Evolutionary conservation across 371 early-diverging fungal genomes (phyloP).

Genomic region (Syncephalastrum contaminatum): DNA sequence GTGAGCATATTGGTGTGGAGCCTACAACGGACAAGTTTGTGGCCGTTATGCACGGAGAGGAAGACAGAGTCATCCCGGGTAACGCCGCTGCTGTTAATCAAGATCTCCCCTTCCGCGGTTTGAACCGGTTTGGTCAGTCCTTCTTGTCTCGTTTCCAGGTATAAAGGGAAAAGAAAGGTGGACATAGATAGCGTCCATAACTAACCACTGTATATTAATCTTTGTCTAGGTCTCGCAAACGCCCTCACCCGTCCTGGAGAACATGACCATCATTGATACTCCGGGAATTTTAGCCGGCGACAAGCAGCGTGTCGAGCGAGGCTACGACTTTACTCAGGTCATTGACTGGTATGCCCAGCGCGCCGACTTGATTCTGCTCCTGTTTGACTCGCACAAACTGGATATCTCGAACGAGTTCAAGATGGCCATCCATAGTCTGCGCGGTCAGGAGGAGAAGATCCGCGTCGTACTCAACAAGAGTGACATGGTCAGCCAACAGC

Average conservation of each 20-base stretch:
- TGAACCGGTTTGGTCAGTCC: constrained; percentile 75
- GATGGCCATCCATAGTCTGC: constrained; percentile 71
- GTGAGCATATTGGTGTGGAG: constrained; percentile 84
- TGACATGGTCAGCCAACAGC: constrained; percentile 82
- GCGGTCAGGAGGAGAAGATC: constrained; percentile 84
- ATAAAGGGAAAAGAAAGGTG: neutral
- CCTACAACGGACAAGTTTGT: constrained; percentile 89
- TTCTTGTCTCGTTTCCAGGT: constrained; percentile 85
- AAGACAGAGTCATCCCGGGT: constrained; percentile 79
- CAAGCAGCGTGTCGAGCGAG: constrained; percentile 77
- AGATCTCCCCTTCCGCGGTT: constrained; percentile 80
- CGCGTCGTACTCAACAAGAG: constrained; percentile 86
- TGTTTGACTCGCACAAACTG: constrained; percentile 89
- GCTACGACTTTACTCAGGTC: constrained; percentile 80
- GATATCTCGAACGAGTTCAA: constrained; percentile 92
- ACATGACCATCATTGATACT: constrained; percentile 85
- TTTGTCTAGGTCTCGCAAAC: constrained; percentile 66
- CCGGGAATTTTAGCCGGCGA: constrained; percentile 89
- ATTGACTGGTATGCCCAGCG: constrained; percentile 88
- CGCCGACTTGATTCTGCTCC: constrained; percentile 76
- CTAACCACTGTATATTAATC: neutral
- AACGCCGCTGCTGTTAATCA: constrained; percentile 86
- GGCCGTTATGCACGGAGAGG: constrained; percentile 77
- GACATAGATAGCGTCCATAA: neutral
- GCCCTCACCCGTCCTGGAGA: constrained; percentile 67